A percentile compares a stretch with the other conserved stretches of the same genome.
Evolutionary conservation across 2,329 filamentous ascomycete species (phyloP).

Genomic region (Colletotrichum noveboracense): DNA sequence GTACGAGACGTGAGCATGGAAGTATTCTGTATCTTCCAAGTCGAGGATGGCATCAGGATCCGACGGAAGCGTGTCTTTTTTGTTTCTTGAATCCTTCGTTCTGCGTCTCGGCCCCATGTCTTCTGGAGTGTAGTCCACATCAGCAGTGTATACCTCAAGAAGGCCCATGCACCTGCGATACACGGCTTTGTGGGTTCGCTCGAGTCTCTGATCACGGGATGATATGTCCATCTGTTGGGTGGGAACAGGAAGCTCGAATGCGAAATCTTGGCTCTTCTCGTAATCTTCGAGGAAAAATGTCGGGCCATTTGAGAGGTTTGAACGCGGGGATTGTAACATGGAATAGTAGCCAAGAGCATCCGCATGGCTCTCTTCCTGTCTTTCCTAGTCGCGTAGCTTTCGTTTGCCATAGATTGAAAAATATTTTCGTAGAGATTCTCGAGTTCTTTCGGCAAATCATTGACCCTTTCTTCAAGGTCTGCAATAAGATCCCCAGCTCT

Average conservation of each 20-base stretch:
- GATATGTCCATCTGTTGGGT: no score
- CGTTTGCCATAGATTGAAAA: background rate
- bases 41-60: no score
- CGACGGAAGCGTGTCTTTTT: no score
- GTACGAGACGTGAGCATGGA: no score
- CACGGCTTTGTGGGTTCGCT: background rate
- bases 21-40: no score
- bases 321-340: accelerated
- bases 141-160: background rate
- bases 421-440: background rate
- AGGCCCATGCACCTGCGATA: background rate
- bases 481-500: background rate
- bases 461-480: background rate
- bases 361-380: background rate
- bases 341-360: background rate
- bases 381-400: background rate
- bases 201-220: background rate
- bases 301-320: no score
- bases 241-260: background rate
- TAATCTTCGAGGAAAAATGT: background rate
- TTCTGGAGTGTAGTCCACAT: background rate
- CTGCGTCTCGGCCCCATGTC: background rate
- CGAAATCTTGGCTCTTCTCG: background rate
- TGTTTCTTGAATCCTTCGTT: no score
- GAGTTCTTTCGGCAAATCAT: background rate